Conservation (phyloP, 2,329 filamentous ascomycete species). For the Colletotrichum sp. region DNA sequence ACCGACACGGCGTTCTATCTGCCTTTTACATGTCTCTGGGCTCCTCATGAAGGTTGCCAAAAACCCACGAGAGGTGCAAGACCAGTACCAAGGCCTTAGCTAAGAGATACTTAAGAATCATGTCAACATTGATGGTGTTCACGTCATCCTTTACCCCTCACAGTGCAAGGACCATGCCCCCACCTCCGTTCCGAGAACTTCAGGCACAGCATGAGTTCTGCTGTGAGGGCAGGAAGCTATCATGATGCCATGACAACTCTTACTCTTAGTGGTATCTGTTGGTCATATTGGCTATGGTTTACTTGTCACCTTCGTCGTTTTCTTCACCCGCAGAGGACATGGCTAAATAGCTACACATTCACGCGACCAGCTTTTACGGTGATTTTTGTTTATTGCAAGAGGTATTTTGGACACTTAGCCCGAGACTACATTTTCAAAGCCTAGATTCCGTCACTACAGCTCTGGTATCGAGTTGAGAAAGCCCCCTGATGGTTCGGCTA, state of each 20-base stretch:
- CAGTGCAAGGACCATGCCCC: slow-evolving; percentile 5
- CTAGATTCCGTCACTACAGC: background rate
- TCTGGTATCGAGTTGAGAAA: background rate
- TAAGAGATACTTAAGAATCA: background rate
- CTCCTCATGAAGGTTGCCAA: background rate
- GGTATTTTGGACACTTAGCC: background rate
- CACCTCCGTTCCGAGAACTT: background rate
- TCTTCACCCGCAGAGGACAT: background rate
- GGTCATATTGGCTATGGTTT: accelerated
- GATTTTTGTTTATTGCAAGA: background rate
- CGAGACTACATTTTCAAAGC: background rate
- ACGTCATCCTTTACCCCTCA: slow-evolving; percentile 25
- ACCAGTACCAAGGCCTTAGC: background rate
- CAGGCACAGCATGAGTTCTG: background rate
- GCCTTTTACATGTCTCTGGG: background rate
- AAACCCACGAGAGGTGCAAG: background rate
- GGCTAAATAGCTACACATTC: background rate
- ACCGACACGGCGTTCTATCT: background rate
- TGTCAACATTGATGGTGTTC: background rate
- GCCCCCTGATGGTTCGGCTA: background rate
- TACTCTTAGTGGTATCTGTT: accelerated
- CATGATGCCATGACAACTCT: accelerated
- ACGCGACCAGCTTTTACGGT: background rate
- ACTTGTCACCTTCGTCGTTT: background rate
- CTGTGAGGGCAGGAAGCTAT: background rate